A percentile compares a stretch with the other conserved stretches of the same genome.
Conservation (phyloP, 1,139 yeast genomes). For the Blastobotrys raffinosifermentans region DNA sequence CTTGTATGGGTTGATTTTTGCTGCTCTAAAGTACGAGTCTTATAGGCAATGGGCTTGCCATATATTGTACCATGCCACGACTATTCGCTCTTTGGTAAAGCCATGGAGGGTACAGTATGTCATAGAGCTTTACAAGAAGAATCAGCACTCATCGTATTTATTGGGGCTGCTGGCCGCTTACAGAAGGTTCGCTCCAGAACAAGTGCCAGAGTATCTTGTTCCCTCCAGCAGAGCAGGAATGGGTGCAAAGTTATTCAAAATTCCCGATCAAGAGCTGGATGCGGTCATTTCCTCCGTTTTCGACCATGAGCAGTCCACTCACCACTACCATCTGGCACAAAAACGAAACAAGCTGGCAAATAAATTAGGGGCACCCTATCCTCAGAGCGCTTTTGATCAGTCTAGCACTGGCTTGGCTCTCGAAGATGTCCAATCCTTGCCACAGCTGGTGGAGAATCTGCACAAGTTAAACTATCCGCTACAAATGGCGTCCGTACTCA, state of each 20-base stretch:
- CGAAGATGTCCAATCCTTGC: constrained; percentile 18
- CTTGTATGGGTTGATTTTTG: constrained; percentile 38
- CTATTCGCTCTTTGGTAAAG: constrained; percentile 36
- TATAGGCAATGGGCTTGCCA: constrained; percentile 42
- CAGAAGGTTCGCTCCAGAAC: constrained; percentile 27
- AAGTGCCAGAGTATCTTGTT: constrained; percentile 23
- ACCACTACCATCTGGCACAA: constrained; percentile 9
- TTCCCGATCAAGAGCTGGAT: constrained; percentile 1
- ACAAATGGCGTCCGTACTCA: constrained; percentile 24
- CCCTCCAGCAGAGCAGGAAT: constrained; percentile 17
- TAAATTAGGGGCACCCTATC: constrained; percentile 4
- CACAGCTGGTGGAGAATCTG: constrained; percentile 20
- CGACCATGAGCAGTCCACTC: not conserved
- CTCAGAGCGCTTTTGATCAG: not conserved
- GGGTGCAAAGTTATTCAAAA: constrained; percentile 11
- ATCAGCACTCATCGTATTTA: constrained; percentile 32
- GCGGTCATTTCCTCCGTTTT: constrained; percentile 2
- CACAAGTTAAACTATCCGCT: constrained; percentile 23
- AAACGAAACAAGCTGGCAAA: constrained; percentile 10
- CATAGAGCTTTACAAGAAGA: constrained; percentile 31
- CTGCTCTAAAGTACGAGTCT: constrained; percentile 41
- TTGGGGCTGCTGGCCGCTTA: constrained; percentile 29
- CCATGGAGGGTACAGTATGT: constrained; percentile 35
- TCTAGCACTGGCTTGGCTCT: constrained; percentile 8
- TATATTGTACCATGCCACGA: constrained; percentile 32